Conservation (phyloP, 2,329 filamentous ascomycete genomes). For the Bipolaris gigantea region DNA sequence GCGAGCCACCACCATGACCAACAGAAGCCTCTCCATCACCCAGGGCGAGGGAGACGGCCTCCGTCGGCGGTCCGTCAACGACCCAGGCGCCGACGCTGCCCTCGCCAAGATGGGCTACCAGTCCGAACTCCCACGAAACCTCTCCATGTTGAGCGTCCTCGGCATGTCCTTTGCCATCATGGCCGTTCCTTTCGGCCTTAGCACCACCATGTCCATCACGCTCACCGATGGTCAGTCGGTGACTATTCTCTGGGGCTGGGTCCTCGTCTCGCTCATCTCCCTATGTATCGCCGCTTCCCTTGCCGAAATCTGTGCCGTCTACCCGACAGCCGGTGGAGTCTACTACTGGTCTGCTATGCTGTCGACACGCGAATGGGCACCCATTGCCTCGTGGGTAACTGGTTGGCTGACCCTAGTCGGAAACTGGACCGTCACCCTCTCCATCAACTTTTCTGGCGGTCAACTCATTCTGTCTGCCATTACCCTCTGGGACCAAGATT, state of each 20-base stretch:
- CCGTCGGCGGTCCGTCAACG: conserved; percentile 20
- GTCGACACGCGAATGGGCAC: conserved; percentile 65
- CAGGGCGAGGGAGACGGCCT: conserved; percentile 12
- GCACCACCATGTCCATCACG: conserved; percentile 69
- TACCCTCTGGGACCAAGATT: conserved; percentile 70
- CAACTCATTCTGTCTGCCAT: conserved; percentile 66
- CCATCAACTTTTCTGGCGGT: conserved; percentile 71
- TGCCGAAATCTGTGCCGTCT: conserved; percentile 74
- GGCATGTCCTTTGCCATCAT: conserved; percentile 75
- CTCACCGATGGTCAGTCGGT: conserved; percentile 69
- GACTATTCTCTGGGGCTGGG: conserved; percentile 71
- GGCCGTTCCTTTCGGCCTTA: conserved; percentile 69
- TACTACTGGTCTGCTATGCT: conserved; percentile 73
- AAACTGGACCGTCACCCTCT: conserved; percentile 67
- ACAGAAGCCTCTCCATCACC: conserved; percentile 25
- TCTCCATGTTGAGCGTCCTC: conserved; percentile 70
- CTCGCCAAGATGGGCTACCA: conserved; percentile 70
- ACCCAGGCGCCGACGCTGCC: conserved; percentile 59
- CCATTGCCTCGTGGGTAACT: conserved; percentile 68
- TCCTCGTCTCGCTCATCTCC: conserved; percentile 67
- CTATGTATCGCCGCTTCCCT: conserved; percentile 70
- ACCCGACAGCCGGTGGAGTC: conserved; percentile 74
- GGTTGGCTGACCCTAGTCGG: conserved; percentile 73
- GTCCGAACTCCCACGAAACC: conserved; percentile 64
- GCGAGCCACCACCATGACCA: conserved; percentile 15